phyloP scores from a whole-genome alignment of 148 eudicot species.

The Pharnaceum exiguum region DNA sequence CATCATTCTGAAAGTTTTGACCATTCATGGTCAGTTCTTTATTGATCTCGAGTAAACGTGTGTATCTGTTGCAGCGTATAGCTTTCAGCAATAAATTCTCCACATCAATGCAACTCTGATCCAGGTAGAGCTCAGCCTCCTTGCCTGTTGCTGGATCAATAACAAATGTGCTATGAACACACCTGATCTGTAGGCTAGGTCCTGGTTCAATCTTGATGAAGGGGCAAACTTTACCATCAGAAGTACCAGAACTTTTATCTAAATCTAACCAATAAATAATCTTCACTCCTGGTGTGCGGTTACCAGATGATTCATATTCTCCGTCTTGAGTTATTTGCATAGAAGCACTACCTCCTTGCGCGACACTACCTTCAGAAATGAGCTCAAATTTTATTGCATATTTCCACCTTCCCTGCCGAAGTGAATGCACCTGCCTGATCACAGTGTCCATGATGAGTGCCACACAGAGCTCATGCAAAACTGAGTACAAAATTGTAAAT shows the following conservation, averaged over 20 bases:
- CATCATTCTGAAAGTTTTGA: conserved; percentile 50
- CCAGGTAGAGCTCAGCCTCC: conserved; percentile 79
- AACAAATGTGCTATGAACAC: conserved; percentile 81
- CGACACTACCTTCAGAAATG: conserved; percentile 58
- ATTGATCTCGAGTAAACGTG: conserved; percentile 82
- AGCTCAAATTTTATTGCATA: conserved; percentile 95
- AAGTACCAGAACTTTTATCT: conserved; percentile 47
- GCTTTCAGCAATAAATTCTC: conserved; percentile 84
- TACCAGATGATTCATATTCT: conserved; percentile 68
- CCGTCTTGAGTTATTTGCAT: conserved; percentile 70
- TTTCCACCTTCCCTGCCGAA: conserved; percentile 93
- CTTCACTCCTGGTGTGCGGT: conserved; percentile 84
- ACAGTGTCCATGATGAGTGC: conserved; percentile 96
- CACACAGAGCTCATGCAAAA: conserved; percentile 89
- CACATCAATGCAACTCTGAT: conserved; percentile 83
- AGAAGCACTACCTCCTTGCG: conserved; percentile 53
- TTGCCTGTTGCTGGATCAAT: conserved; percentile 80
- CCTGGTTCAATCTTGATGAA: conserved; percentile 90
- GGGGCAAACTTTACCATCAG: conserved; percentile 67
- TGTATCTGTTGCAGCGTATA: conserved; percentile 80
- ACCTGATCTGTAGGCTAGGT: conserved; percentile 72
- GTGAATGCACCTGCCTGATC: conserved; percentile 75
- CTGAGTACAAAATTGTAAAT: conserved; percentile 69
- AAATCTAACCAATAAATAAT: conserved; percentile 85
- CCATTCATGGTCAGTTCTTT: conserved; percentile 73